phyloP scores from a whole-genome alignment of 108 stramenopile species.

The Nitzschia sp. region DNA sequence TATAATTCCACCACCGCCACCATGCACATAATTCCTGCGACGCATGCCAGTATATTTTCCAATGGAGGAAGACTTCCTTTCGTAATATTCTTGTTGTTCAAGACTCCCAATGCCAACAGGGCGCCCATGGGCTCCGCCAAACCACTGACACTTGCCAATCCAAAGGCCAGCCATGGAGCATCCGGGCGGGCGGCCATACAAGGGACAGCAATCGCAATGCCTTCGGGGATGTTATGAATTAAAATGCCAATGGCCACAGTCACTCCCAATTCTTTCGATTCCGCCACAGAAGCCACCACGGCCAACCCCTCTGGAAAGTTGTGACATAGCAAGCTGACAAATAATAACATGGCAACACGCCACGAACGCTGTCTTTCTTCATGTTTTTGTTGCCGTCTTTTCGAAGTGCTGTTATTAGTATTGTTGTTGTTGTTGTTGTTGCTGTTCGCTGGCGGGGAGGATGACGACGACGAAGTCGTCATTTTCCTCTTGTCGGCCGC shows the following conservation, averaged over 20 bases:
- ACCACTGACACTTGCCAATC: constrained; percentile 69
- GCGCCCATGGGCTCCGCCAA: constrained; percentile 80
- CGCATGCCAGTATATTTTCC: constrained; percentile 81
- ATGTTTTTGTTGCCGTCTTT: background rate
- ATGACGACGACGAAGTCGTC: background rate
- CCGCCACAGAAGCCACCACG: constrained; percentile 69
- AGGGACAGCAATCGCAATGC: constrained; percentile 81
- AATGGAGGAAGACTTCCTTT: constrained; percentile 32
- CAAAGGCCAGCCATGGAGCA: constrained; percentile 70
- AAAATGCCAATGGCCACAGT: constrained; percentile 79
- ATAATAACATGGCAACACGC: constrained; percentile 78
- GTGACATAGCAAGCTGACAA: constrained; percentile 67
- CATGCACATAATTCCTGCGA: constrained; percentile 85
- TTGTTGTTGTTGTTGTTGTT: background rate
- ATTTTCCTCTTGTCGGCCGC: background rate
- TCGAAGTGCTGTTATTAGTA: background rate
- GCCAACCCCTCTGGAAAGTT: constrained; percentile 86
- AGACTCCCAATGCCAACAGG: constrained; percentile 49
- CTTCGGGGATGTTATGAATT: constrained; percentile 87
- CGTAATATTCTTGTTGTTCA: constrained; percentile 6
- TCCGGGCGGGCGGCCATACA: constrained; percentile 80
- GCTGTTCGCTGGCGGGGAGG: background rate
- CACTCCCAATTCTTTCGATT: constrained; percentile 67
- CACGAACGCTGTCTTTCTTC: constrained; percentile 49
- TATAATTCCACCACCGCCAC: constrained; percentile 76